Conservation (phyloP, 129 eudicot genomes). For the Escallonia rubra region DNA sequence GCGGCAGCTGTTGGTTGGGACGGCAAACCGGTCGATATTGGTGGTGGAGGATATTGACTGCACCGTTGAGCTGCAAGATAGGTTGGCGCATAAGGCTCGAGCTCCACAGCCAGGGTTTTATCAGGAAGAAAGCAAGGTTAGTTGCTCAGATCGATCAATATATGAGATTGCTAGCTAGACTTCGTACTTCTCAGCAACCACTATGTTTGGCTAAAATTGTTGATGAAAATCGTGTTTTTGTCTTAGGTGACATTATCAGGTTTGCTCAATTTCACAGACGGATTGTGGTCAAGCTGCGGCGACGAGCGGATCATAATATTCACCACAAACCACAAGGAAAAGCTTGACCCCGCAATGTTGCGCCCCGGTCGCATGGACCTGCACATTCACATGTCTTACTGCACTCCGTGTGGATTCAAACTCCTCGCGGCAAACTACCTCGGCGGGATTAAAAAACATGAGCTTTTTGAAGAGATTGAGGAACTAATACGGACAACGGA, state of each 20-base stretch:
- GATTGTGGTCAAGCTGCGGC: conserved; percentile 54
- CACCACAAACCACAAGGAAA: conserved; percentile 46
- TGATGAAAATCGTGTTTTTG: not conserved
- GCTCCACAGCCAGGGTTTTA: not conserved
- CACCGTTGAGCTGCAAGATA: conserved; percentile 30
- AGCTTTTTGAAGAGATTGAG: conserved; percentile 19
- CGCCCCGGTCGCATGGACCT: conserved; percentile 56
- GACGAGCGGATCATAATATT: conserved; percentile 46
- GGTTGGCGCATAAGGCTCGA: not conserved
- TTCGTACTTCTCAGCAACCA: too few relatives aligned
- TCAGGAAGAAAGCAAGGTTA: conserved; percentile 29
- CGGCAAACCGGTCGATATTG: conserved; percentile 37
- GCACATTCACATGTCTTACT: conserved; percentile 49
- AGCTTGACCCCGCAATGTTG: conserved; percentile 45
- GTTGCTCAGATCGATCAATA: not conserved
- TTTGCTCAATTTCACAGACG: conserved; percentile 47
- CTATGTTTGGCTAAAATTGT: not conserved
- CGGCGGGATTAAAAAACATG: conserved; percentile 1
- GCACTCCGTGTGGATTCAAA: conserved; percentile 31
- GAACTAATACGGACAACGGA: conserved; percentile 12
- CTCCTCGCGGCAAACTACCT: conserved; percentile 37
- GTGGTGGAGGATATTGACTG: conserved; percentile 56
- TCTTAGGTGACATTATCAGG: conserved; percentile 40
- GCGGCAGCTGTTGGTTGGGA: conserved; percentile 30
- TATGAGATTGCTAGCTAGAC: not conserved